Conservation (phyloP, 139 green algal species). For the Chlorella sp. region DNA sequence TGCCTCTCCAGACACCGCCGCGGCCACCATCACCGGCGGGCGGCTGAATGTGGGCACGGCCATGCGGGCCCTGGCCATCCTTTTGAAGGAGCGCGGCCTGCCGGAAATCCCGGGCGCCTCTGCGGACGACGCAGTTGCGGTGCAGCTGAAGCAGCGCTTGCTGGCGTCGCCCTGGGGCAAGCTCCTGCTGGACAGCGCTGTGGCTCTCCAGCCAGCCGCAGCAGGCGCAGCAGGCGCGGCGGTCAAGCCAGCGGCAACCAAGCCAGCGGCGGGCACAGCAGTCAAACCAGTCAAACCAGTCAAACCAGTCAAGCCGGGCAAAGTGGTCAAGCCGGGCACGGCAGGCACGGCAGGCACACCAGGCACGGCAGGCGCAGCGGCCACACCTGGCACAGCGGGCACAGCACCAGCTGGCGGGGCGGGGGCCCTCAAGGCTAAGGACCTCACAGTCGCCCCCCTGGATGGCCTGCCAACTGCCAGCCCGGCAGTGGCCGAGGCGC, state of each 20-base stretch:
- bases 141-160: background rate
- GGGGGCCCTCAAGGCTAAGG: too few relatives aligned
- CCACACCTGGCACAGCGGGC: background rate
- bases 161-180: background rate
- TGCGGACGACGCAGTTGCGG: background rate
- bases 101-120: background rate
- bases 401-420: background rate
- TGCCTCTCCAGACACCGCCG: background rate
- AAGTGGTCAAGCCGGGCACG: too few relatives aligned
- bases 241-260: background rate
- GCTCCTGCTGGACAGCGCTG: background rate
- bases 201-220: background rate
- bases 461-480: too few relatives aligned
- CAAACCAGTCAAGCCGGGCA: too few relatives aligned
- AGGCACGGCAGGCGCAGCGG: background rate
- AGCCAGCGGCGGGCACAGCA: background rate
- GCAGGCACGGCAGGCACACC: background rate
- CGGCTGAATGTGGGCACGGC: constrained; percentile 18
- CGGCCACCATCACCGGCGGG: background rate
- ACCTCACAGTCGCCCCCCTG: too few relatives aligned
- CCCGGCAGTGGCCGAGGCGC: too few relatives aligned
- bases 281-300: too few relatives aligned
- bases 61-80: constrained; percentile 13
- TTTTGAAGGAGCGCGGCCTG: background rate
- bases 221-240: background rate